phyloP scores from a whole-genome alignment of 2,329 filamentous ascomycete genomes.

The Colletotrichum neosansevieriae region DNA sequence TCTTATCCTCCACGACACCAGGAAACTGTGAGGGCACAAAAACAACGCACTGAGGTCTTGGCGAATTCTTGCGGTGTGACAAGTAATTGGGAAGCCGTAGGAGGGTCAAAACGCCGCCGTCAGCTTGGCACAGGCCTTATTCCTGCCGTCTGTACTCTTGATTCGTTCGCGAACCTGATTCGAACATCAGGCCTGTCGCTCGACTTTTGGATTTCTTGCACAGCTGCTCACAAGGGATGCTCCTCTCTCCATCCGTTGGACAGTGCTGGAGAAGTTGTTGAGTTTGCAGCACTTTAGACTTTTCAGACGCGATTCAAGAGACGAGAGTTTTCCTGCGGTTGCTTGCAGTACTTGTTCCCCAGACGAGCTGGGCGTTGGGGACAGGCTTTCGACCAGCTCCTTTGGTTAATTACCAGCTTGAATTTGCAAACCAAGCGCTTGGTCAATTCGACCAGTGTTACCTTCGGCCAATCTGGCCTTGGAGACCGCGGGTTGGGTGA shows the following conservation, averaged over 20 bases:
- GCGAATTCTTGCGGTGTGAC: slow-evolving; percentile 29
- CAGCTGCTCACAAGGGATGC: not conserved
- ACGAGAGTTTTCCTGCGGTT: slow-evolving; percentile 16
- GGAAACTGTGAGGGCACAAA: not conserved
- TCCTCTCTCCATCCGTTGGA: too few relatives aligned
- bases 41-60: slow-evolving; percentile 26
- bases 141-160: slow-evolving; percentile 11
- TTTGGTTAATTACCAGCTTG: not conserved
- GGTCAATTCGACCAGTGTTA: not conserved
- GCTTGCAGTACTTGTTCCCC: slow-evolving; percentile 14
- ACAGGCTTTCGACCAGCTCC: not conserved
- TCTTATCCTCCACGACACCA: slow-evolving; percentile 26
- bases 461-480: slow-evolving; percentile 6
- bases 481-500: slow-evolving; percentile 8
- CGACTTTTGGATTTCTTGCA: not conserved
- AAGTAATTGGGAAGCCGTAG: slow-evolving; percentile 20
- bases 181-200: slow-evolving; percentile 13
- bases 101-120: slow-evolving; percentile 31
- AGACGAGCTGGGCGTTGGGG: not conserved
- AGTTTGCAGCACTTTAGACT: slow-evolving; percentile 5
- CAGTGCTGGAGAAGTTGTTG: not conserved
- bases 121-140: slow-evolving; percentile 36
- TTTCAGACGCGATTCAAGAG: slow-evolving; percentile 14
- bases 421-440: not conserved
- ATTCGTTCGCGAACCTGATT: slow-evolving; percentile 25